These are phyloP conservation scores for Paecilomyces dactylethromorphus DNA, from an alignment of 2,329 filamentous ascomycete genomes.

Conservation along the genomic window DNA sequence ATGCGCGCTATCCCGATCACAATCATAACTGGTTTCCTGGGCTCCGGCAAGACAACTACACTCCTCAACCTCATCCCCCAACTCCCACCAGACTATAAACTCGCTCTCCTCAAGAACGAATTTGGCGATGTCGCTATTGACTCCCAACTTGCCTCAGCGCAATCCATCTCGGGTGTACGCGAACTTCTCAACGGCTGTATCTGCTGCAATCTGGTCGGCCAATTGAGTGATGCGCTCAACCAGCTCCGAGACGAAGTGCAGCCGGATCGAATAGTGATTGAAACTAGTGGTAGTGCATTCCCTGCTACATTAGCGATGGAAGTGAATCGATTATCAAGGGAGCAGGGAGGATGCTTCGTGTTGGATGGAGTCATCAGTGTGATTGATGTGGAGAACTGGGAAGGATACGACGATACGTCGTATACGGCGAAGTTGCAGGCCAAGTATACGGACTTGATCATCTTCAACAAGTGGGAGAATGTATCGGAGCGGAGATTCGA, in stretches of 20 bases:
- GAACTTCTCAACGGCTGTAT: slow-evolving; percentile 97
- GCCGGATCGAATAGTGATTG: slow-evolving; percentile 86
- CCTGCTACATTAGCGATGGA: slow-evolving; percentile 88
- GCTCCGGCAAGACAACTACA: slow-evolving; percentile 92
- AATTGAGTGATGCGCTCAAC: slow-evolving; percentile 71
- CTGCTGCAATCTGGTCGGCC: slow-evolving; percentile 96
- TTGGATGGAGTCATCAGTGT: slow-evolving; percentile 86
- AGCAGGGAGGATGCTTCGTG: slow-evolving; percentile 54
- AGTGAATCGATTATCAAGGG: slow-evolving; percentile 70
- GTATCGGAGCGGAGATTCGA: slow-evolving; percentile 70
- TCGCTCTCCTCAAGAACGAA: slow-evolving; percentile 95
- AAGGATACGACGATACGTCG: slow-evolving; percentile 83
- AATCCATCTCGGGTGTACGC: slow-evolving; percentile 79
- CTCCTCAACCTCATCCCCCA: slow-evolving; percentile 92
- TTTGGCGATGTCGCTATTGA: slow-evolving; percentile 94
- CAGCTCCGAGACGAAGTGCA: slow-evolving; percentile 57
- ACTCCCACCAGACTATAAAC: slow-evolving; percentile 76
- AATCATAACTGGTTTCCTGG: slow-evolving; percentile 92
- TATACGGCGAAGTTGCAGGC: slow-evolving; percentile 87
- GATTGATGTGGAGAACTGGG: slow-evolving; percentile 92
- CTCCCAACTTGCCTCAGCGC: slow-evolving; percentile 77
- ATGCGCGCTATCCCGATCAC: slow-evolving; percentile 80
- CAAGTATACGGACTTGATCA: slow-evolving; percentile 79
- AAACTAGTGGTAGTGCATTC: slow-evolving; percentile 84
- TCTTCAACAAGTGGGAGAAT: slow-evolving; percentile 89